These are phyloP conservation scores for Penicillium brevicompactum DNA, from an alignment of 2,329 filamentous ascomycete species.

Conservation along the genomic window DNA sequence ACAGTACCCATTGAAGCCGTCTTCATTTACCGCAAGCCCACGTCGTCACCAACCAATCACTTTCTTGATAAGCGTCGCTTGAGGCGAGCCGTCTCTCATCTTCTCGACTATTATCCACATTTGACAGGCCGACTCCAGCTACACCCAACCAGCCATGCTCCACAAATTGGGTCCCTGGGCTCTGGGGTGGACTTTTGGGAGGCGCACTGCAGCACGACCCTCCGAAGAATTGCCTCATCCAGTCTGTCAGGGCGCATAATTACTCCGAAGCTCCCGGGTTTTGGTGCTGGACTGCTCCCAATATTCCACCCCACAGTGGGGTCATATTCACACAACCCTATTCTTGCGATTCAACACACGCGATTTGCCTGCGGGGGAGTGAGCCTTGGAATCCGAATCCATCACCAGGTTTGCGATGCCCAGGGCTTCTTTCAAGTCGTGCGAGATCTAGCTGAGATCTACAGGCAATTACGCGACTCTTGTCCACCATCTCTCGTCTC, in stretches of 20 bases:
- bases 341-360: conserved; percentile 7
- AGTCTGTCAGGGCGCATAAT: conserved; percentile 2
- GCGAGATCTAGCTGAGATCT: conserved; percentile 3
- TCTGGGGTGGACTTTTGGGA: conserved; percentile 6
- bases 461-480: conserved; percentile 2
- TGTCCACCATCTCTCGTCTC: neutral
- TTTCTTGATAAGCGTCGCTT: neutral
- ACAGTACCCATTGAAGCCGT: neutral
- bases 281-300: neutral
- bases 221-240: neutral
- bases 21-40: neutral
- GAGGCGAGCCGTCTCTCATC: neutral
- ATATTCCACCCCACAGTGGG: neutral
- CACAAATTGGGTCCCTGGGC: neutral
- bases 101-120: conserved; percentile 8
- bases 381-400: conserved; percentile 2
- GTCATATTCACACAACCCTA: neutral
- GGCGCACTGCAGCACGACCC: neutral
- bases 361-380: conserved; percentile 10
- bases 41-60: neutral
- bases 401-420: conserved; percentile 10
- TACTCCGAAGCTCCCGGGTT: neutral
- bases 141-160: neutral
- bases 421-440: conserved; percentile 1
- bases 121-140: conserved; percentile 4